Evolutionary conservation across 306 rosid species (phyloP).

Genomic region (Myrica gale): DNA sequence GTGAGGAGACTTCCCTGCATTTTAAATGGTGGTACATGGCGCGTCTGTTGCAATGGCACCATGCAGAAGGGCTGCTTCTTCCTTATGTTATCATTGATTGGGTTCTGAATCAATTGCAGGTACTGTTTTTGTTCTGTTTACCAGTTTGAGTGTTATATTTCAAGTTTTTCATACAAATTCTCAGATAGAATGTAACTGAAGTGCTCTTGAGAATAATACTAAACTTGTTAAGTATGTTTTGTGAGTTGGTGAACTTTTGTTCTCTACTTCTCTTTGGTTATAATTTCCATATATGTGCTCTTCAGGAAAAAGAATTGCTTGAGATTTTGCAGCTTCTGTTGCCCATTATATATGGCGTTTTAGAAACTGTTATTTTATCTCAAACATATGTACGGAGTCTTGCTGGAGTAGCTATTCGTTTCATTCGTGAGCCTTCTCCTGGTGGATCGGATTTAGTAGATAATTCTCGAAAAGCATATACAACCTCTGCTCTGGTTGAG

Average conservation of each 20-base stretch:
- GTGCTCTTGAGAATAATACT: slow-evolving; percentile 9
- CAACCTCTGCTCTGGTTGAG: slow-evolving; percentile 72
- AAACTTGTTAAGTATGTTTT: not conserved
- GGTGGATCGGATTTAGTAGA: slow-evolving; percentile 97
- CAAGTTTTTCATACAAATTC: not conserved
- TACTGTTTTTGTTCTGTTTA: slow-evolving; percentile 23
- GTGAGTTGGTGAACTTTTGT: not conserved
- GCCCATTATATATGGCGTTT: slow-evolving; percentile 83
- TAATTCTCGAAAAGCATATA: slow-evolving; percentile 84
- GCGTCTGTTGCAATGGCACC: slow-evolving; percentile 92
- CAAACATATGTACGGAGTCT: slow-evolving; percentile 84
- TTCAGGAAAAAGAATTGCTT: slow-evolving; percentile 76
- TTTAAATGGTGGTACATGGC: slow-evolving; percentile 93
- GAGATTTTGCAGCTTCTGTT: slow-evolving; percentile 82
- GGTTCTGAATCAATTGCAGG: slow-evolving; percentile 92
- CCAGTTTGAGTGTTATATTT: not conserved
- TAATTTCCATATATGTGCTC: slow-evolving; percentile 27
- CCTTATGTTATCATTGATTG: slow-evolving; percentile 88
- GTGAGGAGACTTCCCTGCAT: slow-evolving; percentile 78
- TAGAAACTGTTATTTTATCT: slow-evolving; percentile 79
- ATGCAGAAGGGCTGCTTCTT: slow-evolving; percentile 80
- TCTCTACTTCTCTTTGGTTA: slow-evolving; percentile 27
- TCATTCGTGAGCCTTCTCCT: slow-evolving; percentile 76
- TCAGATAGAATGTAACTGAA: slow-evolving; percentile 6
- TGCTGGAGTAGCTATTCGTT: slow-evolving; percentile 68